These are phyloP conservation scores for Ceriops tagal DNA, from an alignment of 345 rosid genomes.

Conservation along the genomic window DNA sequence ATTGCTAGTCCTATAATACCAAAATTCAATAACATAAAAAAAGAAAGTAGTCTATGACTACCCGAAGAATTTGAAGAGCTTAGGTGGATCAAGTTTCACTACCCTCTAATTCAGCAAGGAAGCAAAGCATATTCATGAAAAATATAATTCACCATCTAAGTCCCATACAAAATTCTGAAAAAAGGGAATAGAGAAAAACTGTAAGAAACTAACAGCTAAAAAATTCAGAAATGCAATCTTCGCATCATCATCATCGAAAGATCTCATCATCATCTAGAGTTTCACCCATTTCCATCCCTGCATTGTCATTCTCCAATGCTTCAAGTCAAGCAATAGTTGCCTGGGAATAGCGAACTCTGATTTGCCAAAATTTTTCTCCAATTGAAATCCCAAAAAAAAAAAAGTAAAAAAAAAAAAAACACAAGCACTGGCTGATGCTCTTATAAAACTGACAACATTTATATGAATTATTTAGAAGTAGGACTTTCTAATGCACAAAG, in stretches of 20 bases:
- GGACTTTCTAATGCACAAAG: no score
- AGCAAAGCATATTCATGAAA: background rate
- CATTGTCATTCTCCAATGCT: constrained; percentile 84
- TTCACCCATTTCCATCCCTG: constrained; percentile 58
- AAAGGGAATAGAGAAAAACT: no score
- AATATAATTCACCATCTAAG: background rate
- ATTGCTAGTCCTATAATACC: no score
- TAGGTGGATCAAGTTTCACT: no score
- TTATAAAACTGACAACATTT: background rate
- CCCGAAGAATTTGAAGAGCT: background rate
- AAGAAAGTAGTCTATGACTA: no score
- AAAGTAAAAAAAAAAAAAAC: no score
- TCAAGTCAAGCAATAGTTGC: constrained; percentile 87
- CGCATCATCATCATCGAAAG: constrained; percentile 69
- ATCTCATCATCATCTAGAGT: constrained; percentile 68
- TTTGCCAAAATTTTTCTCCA: background rate
- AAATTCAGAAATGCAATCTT: constrained; percentile 32
- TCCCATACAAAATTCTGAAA: background rate
- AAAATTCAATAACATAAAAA: no score
- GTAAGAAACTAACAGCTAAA: background rate
- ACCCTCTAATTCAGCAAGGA: background rate
- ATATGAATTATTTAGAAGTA: no score
- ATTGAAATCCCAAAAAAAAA: background rate
- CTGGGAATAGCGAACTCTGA: constrained; percentile 23
- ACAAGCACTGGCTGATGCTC: no score